Evolutionary conservation across 2,329 filamentous ascomycete genomes (phyloP).

Genomic region (Domatiomyces catenatus): DNA sequence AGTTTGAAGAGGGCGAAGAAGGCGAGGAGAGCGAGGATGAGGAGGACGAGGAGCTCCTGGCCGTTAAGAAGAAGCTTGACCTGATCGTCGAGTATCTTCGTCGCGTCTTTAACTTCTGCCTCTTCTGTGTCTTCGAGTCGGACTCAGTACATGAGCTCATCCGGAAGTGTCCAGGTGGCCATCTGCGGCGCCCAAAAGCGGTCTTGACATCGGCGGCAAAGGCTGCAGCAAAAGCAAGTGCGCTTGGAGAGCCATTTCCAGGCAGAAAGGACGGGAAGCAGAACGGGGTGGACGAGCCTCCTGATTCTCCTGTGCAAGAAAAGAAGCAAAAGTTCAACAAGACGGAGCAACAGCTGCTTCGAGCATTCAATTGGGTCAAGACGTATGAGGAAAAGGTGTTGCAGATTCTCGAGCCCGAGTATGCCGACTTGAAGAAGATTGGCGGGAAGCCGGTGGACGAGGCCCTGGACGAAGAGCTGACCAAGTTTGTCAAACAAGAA

Average conservation of each 20-base stretch:
- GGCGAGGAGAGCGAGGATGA: constrained; percentile 70
- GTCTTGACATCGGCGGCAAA: constrained; percentile 73
- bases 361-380: constrained; percentile 96
- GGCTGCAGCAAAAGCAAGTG: constrained; percentile 71
- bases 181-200: constrained; percentile 76
- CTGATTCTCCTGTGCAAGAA: constrained; percentile 45
- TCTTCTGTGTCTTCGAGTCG: constrained; percentile 98
- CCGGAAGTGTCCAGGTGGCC: constrained; percentile 91
- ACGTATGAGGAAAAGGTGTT: constrained; percentile 95
- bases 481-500: constrained; percentile 86
- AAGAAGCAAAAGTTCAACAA: constrained; percentile 63
- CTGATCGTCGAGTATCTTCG: constrained; percentile 91
- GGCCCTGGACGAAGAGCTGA: constrained; percentile 68
- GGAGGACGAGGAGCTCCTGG: constrained; percentile 76
- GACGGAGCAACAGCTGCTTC: constrained; percentile 77
- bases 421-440: constrained; percentile 74
- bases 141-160: constrained; percentile 93
- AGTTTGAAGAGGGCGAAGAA: constrained; percentile 56
- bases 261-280: constrained; percentile 56
- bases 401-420: constrained; percentile 81
- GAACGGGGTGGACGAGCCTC: constrained; percentile 45
- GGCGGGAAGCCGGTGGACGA: constrained; percentile 79
- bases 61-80: constrained; percentile 94
- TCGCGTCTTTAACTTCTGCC: constrained; percentile 95
- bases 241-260: constrained; percentile 67